phyloP scores from a whole-genome alignment of 1,284 basidiomycete species.

The Malassezia psittaci region DNA sequence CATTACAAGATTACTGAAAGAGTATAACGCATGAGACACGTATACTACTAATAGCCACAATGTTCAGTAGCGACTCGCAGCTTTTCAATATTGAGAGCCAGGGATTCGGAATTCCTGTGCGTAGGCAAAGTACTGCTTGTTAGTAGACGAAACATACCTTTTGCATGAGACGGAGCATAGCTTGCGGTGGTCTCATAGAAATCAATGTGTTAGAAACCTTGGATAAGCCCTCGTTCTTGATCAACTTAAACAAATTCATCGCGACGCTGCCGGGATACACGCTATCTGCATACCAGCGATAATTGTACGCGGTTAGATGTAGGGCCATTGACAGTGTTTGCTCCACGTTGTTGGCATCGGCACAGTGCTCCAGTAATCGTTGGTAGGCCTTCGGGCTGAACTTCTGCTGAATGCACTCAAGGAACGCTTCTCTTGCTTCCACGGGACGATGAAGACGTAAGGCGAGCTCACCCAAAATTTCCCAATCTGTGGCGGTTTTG shows the following conservation, averaged over 20 bases:
- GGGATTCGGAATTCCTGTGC: conserved; percentile 30
- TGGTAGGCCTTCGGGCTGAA: conserved; percentile 87
- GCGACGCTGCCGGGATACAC: conserved; percentile 86
- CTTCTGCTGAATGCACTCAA: conserved; percentile 76
- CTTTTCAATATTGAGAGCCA: conserved; percentile 7
- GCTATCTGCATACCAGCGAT: conserved; percentile 52
- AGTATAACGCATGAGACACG: too few species aligned
- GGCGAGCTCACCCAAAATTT: conserved; percentile 91
- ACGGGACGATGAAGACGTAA: conserved; percentile 86
- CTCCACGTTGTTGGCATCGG: conserved; percentile 83
- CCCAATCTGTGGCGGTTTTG: conserved; percentile 95
- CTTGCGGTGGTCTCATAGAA: conserved; percentile 58
- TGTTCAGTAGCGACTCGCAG: too few species aligned
- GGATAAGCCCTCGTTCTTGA: conserved; percentile 80
- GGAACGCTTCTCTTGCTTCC: conserved; percentile 93
- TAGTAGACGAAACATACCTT: neutral
- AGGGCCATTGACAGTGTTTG: conserved; percentile 82
- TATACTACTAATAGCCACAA: too few species aligned
- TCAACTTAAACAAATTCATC: conserved; percentile 79
- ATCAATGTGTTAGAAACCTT: conserved; percentile 88
- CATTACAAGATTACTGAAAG: too few species aligned
- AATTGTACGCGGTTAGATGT: conserved; percentile 80
- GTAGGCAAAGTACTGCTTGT: conserved; percentile 13
- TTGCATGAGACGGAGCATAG: conserved; percentile 28
- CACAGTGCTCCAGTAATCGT: conserved; percentile 85